Evolutionary conservation across 2,329 filamentous ascomycete species (phyloP).

Genomic region (Colletotrichum musae): DNA sequence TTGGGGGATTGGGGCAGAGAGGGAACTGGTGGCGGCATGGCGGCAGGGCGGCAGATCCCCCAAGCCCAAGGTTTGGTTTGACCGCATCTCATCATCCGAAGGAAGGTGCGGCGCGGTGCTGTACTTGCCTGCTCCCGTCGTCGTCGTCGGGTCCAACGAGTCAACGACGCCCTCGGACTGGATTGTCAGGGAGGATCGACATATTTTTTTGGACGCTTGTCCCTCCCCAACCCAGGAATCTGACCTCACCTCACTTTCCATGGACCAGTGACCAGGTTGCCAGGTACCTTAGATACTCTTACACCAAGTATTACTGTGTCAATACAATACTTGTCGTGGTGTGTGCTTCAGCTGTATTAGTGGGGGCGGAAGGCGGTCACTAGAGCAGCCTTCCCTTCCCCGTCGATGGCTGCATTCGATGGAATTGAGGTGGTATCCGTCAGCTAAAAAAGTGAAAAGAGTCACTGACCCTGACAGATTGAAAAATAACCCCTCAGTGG

Average conservation of each 20-base stretch:
- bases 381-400: constrained; percentile 32
- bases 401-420: constrained; percentile 18
- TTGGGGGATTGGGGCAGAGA: background rate
- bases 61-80: constrained; percentile 28
- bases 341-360: constrained; percentile 23
- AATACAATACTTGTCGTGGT: no score
- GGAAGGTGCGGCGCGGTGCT: background rate
- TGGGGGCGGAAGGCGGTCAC: constrained; percentile 38
- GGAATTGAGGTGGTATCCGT: constrained; percentile 25
- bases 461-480: constrained; percentile 4
- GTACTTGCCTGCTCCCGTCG: background rate
- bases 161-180: constrained; percentile 35
- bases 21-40: constrained; percentile 11
- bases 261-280: no score
- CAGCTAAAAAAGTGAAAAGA: constrained; percentile 19
- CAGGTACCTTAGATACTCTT: no score
- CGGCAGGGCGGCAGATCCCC: constrained; percentile 25
- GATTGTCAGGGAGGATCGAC: constrained; percentile 39
- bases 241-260: background rate
- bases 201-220: constrained; percentile 30
- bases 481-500: constrained; percentile 11
- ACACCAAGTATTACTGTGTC: no score
- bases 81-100: constrained; percentile 26
- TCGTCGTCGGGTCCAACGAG: background rate
- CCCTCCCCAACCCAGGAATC: constrained; percentile 10